Conservation (phyloP, 352 stramenopile species). For the Globisporangium okanoganense region DNA sequence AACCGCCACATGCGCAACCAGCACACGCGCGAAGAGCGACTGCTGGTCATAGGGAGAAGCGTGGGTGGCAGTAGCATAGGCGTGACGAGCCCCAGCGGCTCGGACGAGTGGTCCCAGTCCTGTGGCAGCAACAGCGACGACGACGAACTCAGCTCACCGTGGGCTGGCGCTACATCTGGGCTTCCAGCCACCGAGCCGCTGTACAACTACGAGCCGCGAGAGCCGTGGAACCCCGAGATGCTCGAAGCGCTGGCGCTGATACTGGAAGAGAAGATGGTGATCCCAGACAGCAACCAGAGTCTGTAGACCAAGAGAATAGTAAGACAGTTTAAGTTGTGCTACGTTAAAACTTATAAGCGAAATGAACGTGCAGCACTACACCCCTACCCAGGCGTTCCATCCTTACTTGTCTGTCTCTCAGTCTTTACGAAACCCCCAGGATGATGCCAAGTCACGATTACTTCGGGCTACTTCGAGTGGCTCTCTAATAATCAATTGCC, state of each 20-base stretch:
- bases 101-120: conserved; percentile 8
- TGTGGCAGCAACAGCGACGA: not conserved
- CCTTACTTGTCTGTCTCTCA: no score
- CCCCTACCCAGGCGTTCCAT: no score
- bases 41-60: not conserved
- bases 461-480: no score
- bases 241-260: conserved; percentile 35
- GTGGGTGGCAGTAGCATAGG: not conserved
- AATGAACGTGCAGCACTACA: no score
- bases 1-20: conserved; percentile 64
- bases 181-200: conserved; percentile 1
- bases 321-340: no score
- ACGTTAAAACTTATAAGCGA: no score
- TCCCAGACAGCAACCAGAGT: conserved; percentile 5
- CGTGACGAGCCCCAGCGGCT: not conserved
- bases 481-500: no score
- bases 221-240: conserved; percentile 37
- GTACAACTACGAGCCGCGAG: not conserved
- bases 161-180: not conserved
- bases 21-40: conserved; percentile 19
- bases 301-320: no score
- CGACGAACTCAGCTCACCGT: not conserved
- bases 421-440: no score
- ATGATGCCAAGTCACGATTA: no score
- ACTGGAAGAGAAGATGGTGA: conserved; percentile 30